Evolutionary conservation across 208 protist species (phyloP).

Genomic region (Trypanosoma conorhini): DNA sequence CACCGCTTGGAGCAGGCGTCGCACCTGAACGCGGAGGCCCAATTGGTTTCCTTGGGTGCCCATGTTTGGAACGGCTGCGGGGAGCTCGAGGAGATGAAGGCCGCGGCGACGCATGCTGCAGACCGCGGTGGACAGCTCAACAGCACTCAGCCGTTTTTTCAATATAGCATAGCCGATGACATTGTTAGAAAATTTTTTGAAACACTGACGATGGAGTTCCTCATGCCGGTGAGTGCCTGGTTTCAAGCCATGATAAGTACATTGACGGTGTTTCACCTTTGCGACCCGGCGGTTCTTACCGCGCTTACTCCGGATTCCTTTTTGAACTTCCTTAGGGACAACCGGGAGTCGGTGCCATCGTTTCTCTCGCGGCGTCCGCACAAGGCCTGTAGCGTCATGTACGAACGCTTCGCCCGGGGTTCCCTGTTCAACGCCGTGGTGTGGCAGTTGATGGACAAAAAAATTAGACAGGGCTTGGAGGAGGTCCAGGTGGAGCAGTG

Average conservation of each 20-base stretch:
- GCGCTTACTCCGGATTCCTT: constrained; percentile 60
- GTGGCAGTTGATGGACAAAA: constrained; percentile 55
- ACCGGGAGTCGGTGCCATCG: constrained; percentile 56
- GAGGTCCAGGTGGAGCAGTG: constrained; percentile 61
- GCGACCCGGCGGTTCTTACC: constrained; percentile 45
- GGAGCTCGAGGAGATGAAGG: constrained; percentile 1
- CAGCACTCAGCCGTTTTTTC: constrained; percentile 40
- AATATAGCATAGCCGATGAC: constrained; percentile 78
- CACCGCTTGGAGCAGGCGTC: constrained; percentile 70
- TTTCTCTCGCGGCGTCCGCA: constrained; percentile 62
- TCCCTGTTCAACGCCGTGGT: constrained; percentile 65
- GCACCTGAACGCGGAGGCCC: constrained; percentile 49
- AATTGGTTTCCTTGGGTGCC: constrained; percentile 53
- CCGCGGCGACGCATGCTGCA: background rate
- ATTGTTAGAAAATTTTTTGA: constrained; percentile 83
- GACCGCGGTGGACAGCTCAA: background rate
- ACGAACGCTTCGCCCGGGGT: constrained; percentile 75
- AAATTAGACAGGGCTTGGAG: constrained; percentile 47
- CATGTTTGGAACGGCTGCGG: constrained; percentile 38
- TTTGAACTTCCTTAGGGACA: constrained; percentile 57
- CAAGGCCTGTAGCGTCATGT: constrained; percentile 77
- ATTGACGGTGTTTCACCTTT: constrained; percentile 66
- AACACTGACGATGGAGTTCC: constrained; percentile 85
- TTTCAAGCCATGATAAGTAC: constrained; percentile 42
- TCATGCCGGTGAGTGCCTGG: constrained; percentile 70